Percentiles rank a stretch among this genome's conserved stretches.
phyloP scores from a whole-genome alignment of 257 asterid genomes.

The Handroanthus guayacan region DNA sequence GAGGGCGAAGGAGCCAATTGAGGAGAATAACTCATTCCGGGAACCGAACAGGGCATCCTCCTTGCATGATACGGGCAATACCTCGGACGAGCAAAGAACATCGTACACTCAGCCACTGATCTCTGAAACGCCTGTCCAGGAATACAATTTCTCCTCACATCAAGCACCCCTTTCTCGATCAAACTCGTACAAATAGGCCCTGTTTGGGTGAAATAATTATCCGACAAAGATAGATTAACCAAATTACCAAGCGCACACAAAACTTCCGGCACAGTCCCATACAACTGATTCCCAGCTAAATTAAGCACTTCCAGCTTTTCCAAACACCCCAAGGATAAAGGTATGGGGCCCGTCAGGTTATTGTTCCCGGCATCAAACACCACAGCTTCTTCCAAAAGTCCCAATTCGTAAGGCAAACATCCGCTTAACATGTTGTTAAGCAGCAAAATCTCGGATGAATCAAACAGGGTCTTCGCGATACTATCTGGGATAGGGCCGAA shows the following conservation, averaged over 20 bases:
- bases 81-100: conserved; percentile 55
- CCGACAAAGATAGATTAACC: conserved; percentile 62
- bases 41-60: conserved; percentile 39
- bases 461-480: conserved; percentile 42
- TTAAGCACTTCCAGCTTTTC: conserved; percentile 58
- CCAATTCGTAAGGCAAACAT: conserved; percentile 70
- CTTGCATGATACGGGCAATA: conserved; percentile 33
- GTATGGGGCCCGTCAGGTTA: conserved; percentile 63
- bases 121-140: conserved; percentile 67
- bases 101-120: conserved; percentile 54
- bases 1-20: conserved; percentile 33
- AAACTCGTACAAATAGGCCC: conserved; percentile 63
- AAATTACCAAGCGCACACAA: conserved; percentile 54
- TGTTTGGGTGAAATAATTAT: conserved; percentile 58
- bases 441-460: conserved; percentile 54
- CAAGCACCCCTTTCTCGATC: conserved; percentile 62
- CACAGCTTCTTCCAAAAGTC: conserved; percentile 56
- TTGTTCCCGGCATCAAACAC: conserved; percentile 67
- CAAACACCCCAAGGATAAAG: conserved; percentile 65
- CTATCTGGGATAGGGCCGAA: conserved; percentile 72
- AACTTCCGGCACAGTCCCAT: conserved; percentile 66
- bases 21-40: background rate
- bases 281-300: conserved; percentile 63
- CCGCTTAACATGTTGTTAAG: conserved; percentile 67
- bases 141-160: conserved; percentile 67